These are phyloP conservation scores for Schizophyllum amplum DNA, from an alignment of 1,284 basidiomycete genomes.

Conservation along the genomic window DNA sequence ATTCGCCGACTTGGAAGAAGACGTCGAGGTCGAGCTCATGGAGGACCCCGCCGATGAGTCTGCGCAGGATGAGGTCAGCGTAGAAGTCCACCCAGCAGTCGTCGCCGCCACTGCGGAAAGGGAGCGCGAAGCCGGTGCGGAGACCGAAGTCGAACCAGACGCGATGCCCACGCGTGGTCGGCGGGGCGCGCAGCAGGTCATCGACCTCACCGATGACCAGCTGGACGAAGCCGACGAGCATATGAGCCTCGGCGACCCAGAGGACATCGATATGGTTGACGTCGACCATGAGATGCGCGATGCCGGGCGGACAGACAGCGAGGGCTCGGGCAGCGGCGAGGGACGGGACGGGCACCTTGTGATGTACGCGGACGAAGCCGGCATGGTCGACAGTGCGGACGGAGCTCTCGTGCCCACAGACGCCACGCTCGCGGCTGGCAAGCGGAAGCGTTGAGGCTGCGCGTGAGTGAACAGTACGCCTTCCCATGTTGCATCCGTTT, in stretches of 20 bases:
- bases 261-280: conserved; percentile 17
- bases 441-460: conserved; percentile 33
- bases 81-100: background rate
- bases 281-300: conserved; percentile 3
- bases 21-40: conserved; percentile 69
- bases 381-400: conserved; percentile 12
- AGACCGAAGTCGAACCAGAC: conserved; percentile 52
- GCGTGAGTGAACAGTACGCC: too few species aligned
- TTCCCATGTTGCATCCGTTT: background rate
- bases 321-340: background rate
- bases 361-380: conserved; percentile 7
- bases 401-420: conserved; percentile 13
- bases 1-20: conserved; percentile 92
- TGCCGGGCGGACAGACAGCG: background rate
- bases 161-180: conserved; percentile 8
- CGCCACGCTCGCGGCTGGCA: conserved; percentile 30
- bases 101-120: background rate
- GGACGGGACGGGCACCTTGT: background rate
- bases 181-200: conserved; percentile 3
- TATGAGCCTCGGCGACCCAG: conserved; percentile 20
- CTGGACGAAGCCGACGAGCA: conserved; percentile 16
- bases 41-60: conserved; percentile 20
- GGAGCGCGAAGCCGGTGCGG: conserved; percentile 33
- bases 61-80: conserved; percentile 7
- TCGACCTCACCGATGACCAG: conserved; percentile 3